phyloP scores from a whole-genome alignment of 2,329 filamentous ascomycete species.

The Penicillium sp. region DNA sequence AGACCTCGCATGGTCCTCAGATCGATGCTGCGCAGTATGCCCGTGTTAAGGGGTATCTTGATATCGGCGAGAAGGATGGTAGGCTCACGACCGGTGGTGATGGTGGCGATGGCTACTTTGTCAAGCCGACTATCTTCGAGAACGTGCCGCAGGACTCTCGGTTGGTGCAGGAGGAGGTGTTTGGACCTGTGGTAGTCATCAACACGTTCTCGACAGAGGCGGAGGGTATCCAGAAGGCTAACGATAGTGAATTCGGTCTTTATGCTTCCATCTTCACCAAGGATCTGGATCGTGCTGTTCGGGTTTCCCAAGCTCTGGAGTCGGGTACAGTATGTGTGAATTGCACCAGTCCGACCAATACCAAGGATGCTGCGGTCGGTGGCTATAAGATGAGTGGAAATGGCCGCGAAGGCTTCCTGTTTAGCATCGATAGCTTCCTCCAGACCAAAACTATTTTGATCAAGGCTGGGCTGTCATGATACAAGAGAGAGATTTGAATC shows the following conservation, averaged over 20 bases:
- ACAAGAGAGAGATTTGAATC: neutral
- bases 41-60: conserved; percentile 73
- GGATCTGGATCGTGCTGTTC: conserved; percentile 29
- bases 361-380: conserved; percentile 44
- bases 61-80: conserved; percentile 63
- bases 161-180: conserved; percentile 43
- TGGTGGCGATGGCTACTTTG: conserved; percentile 78
- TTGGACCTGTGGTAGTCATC: conserved; percentile 46
- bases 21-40: conserved; percentile 79
- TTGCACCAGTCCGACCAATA: conserved; percentile 39
- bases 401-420: conserved; percentile 37
- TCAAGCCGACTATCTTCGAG: conserved; percentile 80
- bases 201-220: conserved; percentile 48
- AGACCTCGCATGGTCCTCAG: conserved; percentile 82
- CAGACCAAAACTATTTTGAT: conserved; percentile 32
- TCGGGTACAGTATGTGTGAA: conserved; percentile 32
- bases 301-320: conserved; percentile 26
- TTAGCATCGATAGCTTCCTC: conserved; percentile 38
- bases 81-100: conserved; percentile 65
- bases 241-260: conserved; percentile 42
- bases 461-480: conserved; percentile 12
- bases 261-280: conserved; percentile 33
- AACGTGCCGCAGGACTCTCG: conserved; percentile 55
- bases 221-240: conserved; percentile 56
- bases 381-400: conserved; percentile 45